Conservation (phyloP, 73 alveolate species). For the Durusdinium trenchii region DNA sequence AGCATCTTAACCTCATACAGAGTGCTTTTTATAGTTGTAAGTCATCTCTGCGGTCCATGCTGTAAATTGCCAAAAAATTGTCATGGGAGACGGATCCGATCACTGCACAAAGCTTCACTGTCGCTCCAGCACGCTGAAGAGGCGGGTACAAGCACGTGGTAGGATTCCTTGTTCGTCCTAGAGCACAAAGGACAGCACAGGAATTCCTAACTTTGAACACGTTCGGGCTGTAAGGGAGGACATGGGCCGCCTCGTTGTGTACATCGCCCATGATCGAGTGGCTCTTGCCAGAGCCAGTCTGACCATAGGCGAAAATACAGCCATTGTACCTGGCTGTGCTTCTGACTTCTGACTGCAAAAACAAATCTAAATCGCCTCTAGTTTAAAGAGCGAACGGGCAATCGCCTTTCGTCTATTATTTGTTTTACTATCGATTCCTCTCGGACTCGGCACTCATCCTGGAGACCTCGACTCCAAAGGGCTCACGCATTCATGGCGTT, state of each 20-base stretch:
- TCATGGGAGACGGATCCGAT: too few relatives aligned
- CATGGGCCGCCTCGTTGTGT: conserved; percentile 6
- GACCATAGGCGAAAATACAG: conserved; percentile 85
- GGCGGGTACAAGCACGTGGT: conserved; percentile 71
- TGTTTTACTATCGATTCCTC: background rate
- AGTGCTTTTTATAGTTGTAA: too few relatives aligned
- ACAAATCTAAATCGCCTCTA: background rate
- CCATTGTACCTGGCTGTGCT: conserved; percentile 74
- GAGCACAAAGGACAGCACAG: background rate
- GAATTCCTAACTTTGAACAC: background rate
- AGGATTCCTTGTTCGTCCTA: conserved; percentile 78
- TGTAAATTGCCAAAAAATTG: too few relatives aligned
- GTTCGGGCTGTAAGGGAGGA: background rate
- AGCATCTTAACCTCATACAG: too few relatives aligned
- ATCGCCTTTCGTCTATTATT: background rate
- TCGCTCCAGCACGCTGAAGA: conserved; percentile 43
- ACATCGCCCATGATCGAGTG: conserved; percentile 91
- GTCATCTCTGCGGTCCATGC: too few relatives aligned
- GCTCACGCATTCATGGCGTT: conserved; percentile 92
- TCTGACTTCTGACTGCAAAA: background rate
- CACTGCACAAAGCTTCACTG: too few relatives aligned
- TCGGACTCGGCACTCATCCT: background rate
- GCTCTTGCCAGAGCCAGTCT: conserved; percentile 82
- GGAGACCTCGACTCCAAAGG: too few relatives aligned
- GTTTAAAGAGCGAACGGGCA: background rate